These are phyloP conservation scores for Solanum sparsipilum DNA, from an alignment of 257 asterid species.

Conservation along the genomic window DNA sequence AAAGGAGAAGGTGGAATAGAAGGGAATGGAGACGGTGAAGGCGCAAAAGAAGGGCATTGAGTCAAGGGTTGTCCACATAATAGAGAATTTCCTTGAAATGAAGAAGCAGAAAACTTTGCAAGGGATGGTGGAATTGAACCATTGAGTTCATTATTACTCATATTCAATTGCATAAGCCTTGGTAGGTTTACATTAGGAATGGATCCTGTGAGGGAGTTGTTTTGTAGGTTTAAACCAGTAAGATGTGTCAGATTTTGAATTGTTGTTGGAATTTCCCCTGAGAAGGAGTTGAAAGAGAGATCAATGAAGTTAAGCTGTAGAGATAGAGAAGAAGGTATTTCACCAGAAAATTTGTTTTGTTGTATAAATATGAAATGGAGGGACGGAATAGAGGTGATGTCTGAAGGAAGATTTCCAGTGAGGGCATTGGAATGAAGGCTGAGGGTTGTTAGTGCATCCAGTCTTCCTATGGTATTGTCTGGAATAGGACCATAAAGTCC, in stretches of 20 bases:
- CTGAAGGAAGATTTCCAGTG: conserved; percentile 49
- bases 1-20: conserved; percentile 16
- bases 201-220: conserved; percentile 53
- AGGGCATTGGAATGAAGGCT: conserved; percentile 57
- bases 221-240: conserved; percentile 44
- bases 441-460: conserved; percentile 51
- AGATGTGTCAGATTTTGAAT: conserved; percentile 35
- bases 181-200: conserved; percentile 51
- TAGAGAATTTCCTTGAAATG: conserved; percentile 51
- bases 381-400: conserved; percentile 51
- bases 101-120: conserved; percentile 42
- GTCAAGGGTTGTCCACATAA: conserved; percentile 58
- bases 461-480: conserved; percentile 43
- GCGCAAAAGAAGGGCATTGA: conserved; percentile 29
- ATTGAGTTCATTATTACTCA: conserved; percentile 46
- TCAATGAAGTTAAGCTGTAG: conserved; percentile 38
- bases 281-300: conserved; percentile 59
- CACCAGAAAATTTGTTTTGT: conserved; percentile 43
- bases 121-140: conserved; percentile 62
- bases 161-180: conserved; percentile 36
- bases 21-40: conserved; percentile 15
- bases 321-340: conserved; percentile 40
- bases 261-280: conserved; percentile 37
- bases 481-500: conserved; percentile 69
- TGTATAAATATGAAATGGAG: conserved; percentile 58